Conservation (phyloP, 208 protist species). For the Trypanosoma brucei region DNA sequence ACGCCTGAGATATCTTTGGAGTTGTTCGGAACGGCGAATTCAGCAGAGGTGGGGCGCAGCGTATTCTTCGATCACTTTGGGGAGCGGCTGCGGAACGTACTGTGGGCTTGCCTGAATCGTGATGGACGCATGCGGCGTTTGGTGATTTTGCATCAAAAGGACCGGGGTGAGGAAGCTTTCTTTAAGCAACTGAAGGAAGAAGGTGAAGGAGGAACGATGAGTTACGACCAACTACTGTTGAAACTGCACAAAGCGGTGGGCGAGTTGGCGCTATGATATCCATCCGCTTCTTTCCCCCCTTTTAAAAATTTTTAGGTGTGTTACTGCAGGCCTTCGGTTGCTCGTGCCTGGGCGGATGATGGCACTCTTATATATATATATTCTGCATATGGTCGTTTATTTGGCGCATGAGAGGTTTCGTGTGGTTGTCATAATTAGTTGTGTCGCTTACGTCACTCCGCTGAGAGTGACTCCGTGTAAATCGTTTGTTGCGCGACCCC, state of each 20-base stretch:
- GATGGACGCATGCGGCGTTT: constrained; percentile 77
- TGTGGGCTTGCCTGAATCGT: constrained; percentile 60
- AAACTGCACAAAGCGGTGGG: constrained; percentile 62
- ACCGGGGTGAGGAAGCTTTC: constrained; percentile 70
- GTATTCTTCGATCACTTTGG: constrained; percentile 57
- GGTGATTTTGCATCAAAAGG: constrained; percentile 76
- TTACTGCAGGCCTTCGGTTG: too few species aligned
- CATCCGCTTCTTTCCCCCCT: too few species aligned
- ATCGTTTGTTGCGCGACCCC: too few species aligned
- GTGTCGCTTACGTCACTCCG: too few species aligned
- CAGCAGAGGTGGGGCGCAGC: constrained; percentile 29
- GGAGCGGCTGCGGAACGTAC: constrained; percentile 61
- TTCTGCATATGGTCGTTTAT: too few species aligned
- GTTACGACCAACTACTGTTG: constrained; percentile 70
- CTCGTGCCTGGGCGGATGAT: too few species aligned
- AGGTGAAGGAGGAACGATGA: constrained; percentile 26
- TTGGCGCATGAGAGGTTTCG: too few species aligned
- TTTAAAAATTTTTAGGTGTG: too few species aligned
- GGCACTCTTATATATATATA: too few species aligned
- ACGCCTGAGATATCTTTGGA: constrained; percentile 34
- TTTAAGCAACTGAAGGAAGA: constrained; percentile 82
- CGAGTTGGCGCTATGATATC: background rate
- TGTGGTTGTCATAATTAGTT: too few species aligned
- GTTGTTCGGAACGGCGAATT: constrained; percentile 63
- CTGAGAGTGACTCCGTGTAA: too few species aligned